A percentile compares a stretch with the other conserved stretches of the same genome.
Conservation (phyloP, 305 asterid genomes). For the Coffea humblotiana region DNA sequence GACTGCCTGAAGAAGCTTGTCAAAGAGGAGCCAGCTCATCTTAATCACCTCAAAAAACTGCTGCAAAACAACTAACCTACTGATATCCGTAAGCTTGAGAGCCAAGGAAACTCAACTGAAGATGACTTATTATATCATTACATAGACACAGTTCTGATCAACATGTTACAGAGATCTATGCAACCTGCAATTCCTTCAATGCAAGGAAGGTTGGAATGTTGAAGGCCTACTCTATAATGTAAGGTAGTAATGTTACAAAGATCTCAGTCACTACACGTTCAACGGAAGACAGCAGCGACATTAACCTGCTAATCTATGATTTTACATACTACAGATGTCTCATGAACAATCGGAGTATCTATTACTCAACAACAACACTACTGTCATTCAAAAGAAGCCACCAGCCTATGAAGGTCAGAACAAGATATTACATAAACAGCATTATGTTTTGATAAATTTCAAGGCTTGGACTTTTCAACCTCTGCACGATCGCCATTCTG, state of each 20-base stretch:
- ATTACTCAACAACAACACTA: conserved; percentile 21
- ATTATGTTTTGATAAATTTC: conserved; percentile 6
- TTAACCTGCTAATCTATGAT: conserved; percentile 24
- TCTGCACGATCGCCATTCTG: conserved; percentile 22
- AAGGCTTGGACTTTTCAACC: conserved; percentile 23
- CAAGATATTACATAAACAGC: not conserved
- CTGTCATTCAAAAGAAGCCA: conserved; percentile 12
- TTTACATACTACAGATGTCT: conserved; percentile 30
- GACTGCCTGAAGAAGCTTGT: not conserved
- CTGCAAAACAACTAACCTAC: not conserved
- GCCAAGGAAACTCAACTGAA: not conserved
- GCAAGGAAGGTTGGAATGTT: conserved; percentile 11
- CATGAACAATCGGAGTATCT: conserved; percentile 30
- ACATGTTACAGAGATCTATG: conserved; percentile 29
- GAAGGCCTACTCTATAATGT: conserved; percentile 31
- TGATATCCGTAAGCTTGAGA: not conserved
- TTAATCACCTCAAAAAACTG: not conserved
- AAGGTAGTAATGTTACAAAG: conserved; percentile 17
- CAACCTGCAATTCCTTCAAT: conserved; percentile 20
- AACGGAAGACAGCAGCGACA: conserved; percentile 18
- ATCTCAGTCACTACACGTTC: conserved; percentile 24
- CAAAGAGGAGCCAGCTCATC: not conserved
- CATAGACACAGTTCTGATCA: conserved; percentile 15
- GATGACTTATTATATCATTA: conserved; percentile 14
- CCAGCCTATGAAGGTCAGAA: conserved; percentile 19